Conservation (phyloP, 2,329 filamentous ascomycete species). For the Aspergillus tamarii region DNA sequence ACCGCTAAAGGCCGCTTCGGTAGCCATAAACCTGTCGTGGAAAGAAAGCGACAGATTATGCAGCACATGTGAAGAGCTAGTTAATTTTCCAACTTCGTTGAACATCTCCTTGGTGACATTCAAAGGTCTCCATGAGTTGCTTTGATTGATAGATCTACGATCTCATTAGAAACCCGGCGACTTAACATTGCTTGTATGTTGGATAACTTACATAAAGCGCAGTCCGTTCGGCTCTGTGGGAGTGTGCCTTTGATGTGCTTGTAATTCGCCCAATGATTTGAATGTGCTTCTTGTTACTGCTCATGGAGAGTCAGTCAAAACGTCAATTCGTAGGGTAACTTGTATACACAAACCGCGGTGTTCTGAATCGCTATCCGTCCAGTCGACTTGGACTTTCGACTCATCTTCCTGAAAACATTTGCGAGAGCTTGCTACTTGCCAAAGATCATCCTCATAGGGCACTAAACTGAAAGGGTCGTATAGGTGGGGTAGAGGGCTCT, state of each 20-base stretch:
- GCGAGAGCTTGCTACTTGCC: constrained; percentile 9
- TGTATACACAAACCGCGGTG: constrained; percentile 4
- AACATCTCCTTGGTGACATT: constrained; percentile 29
- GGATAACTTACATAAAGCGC: constrained; percentile 19
- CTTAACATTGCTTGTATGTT: neutral
- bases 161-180: neutral
- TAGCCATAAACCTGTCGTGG: constrained; percentile 24
- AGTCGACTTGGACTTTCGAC: constrained; percentile 12
- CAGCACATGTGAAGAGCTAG: constrained; percentile 22
- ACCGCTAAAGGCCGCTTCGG: constrained; percentile 31
- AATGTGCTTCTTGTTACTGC: constrained; percentile 10
- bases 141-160: constrained; percentile 30
- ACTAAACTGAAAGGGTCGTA: constrained; percentile 16
- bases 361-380: constrained; percentile 14
- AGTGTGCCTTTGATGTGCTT: neutral
- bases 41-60: constrained; percentile 30
- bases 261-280: constrained; percentile 13
- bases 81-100: constrained; percentile 19
- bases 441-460: constrained; percentile 15
- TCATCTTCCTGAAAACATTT: constrained; percentile 15
- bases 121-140: constrained; percentile 30
- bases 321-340: neutral
- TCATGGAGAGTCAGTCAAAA: neutral
- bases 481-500: neutral
- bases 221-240: neutral